These are phyloP conservation scores for Chrysanthemum seticuspe DNA, from an alignment of 129 eudicot species.

Conservation along the genomic window DNA sequence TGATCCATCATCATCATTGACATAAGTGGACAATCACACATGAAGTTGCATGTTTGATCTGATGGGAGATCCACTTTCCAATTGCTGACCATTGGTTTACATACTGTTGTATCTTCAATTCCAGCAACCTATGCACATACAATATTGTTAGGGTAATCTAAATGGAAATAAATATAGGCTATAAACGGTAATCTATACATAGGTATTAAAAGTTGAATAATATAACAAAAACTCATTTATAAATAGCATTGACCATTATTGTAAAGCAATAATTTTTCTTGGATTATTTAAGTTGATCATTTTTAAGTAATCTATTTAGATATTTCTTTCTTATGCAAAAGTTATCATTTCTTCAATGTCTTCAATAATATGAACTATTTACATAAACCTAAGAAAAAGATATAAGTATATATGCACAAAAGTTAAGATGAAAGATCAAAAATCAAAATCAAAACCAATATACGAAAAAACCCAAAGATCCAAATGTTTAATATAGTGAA, in stretches of 20 bases:
- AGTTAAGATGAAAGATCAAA: too few relatives aligned
- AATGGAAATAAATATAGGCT: constrained; percentile 7
- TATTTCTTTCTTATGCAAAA: constrained; percentile 12
- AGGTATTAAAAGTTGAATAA: background rate
- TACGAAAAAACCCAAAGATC: too few relatives aligned
- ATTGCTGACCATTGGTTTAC: constrained; percentile 21
- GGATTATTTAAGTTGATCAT: background rate
- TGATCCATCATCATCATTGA: constrained; percentile 44
- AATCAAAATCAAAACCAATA: too few relatives aligned
- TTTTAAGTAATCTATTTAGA: background rate
- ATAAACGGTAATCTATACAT: background rate
- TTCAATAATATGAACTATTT: background rate
- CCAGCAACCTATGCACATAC: constrained; percentile 27
- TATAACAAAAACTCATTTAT: background rate
- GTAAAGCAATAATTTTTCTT: background rate
- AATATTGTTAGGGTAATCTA: background rate
- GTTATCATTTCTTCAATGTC: background rate
- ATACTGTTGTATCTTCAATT: constrained; percentile 31
- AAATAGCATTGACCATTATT: background rate
- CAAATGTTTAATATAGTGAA: too few relatives aligned
- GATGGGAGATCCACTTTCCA: constrained; percentile 38
- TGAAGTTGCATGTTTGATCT: constrained; percentile 28
- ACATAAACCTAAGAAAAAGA: background rate
- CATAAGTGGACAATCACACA: constrained; percentile 37
- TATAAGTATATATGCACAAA: background rate